These are phyloP conservation scores for Darksidea phi DNA, from an alignment of 495 filamentous ascomycete genomes.

Conservation along the genomic window DNA sequence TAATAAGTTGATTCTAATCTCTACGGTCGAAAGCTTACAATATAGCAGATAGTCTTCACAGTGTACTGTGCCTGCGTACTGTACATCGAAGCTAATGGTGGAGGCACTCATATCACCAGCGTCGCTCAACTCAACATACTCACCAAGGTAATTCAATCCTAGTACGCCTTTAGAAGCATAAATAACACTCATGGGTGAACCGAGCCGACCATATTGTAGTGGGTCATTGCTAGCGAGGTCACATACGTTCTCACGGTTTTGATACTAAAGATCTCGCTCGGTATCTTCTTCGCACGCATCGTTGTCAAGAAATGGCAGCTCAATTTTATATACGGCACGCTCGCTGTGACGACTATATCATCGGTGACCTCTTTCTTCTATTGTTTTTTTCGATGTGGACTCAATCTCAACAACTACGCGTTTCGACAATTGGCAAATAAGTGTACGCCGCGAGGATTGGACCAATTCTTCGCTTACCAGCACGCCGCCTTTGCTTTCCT, in stretches of 20 bases:
- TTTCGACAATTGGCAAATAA: slow-evolving; percentile 24
- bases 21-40: background rate
- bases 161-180: background rate
- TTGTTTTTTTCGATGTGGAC: slow-evolving; percentile 39
- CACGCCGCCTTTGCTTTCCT: slow-evolving; percentile 37
- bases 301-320: slow-evolving; percentile 38
- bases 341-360: slow-evolving; percentile 30
- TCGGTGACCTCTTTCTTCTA: slow-evolving; percentile 37
- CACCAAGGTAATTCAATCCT: slow-evolving; percentile 15
- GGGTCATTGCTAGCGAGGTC: slow-evolving; percentile 28
- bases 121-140: slow-evolving; percentile 8
- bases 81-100: slow-evolving; percentile 23
- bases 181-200: too few species aligned
- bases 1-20: background rate
- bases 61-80: slow-evolving; percentile 26
- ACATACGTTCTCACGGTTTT: slow-evolving; percentile 37
- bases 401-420: slow-evolving; percentile 29
- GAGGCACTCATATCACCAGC: slow-evolving; percentile 30
- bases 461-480: slow-evolving; percentile 32
- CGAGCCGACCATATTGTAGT: slow-evolving; percentile 28
- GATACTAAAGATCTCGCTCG: slow-evolving; percentile 42
- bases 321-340: slow-evolving; percentile 30
- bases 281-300: slow-evolving; percentile 41
- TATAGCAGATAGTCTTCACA: slow-evolving; percentile 26
- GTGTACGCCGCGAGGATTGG: slow-evolving; percentile 23